phyloP scores from a whole-genome alignment of 2,329 filamentous ascomycete genomes.

The Pseudopyrenochaeta lycopersici region DNA sequence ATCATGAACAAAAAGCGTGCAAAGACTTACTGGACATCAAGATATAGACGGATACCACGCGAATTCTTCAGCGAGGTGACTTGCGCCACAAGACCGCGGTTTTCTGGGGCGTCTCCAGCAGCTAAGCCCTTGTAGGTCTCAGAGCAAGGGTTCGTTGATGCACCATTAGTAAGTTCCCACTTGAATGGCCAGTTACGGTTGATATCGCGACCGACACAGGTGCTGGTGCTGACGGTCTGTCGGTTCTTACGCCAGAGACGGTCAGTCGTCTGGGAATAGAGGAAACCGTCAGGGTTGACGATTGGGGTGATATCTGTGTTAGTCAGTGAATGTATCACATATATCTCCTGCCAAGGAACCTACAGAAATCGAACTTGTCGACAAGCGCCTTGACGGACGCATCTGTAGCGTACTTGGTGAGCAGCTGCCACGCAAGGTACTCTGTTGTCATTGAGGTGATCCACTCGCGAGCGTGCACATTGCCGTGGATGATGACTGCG shows the following conservation, averaged over 20 bases:
- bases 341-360: no score
- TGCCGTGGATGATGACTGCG: conserved; percentile 45
- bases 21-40: conserved; percentile 69
- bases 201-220: conserved; percentile 48
- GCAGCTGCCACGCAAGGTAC: conserved; percentile 46
- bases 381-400: conserved; percentile 43
- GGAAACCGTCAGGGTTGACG: conserved; percentile 42
- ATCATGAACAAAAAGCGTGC: conserved; percentile 15
- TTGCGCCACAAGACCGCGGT: conserved; percentile 54
- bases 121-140: conserved; percentile 48
- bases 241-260: conserved; percentile 53
- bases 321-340: no score
- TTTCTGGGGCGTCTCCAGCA: conserved; percentile 45
- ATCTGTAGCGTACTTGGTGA: conserved; percentile 46
- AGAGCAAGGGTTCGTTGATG: conserved; percentile 48
- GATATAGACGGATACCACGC: conserved; percentile 66
- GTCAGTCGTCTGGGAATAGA: conserved; percentile 50
- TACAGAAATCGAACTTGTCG: conserved; percentile 47
- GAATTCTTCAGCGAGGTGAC: conserved; percentile 48
- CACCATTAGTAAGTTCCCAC: conserved; percentile 45
- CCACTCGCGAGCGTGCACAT: conserved; percentile 49
- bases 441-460: conserved; percentile 45
- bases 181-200: conserved; percentile 53
- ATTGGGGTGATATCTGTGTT: conserved; percentile 32
- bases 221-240: conserved; percentile 39